Evolutionary conservation across 495 filamentous ascomycete species (phyloP), one percentile per base, ranked within the genome.

Genomic region (Aspergillus mulundensis): DNA sequence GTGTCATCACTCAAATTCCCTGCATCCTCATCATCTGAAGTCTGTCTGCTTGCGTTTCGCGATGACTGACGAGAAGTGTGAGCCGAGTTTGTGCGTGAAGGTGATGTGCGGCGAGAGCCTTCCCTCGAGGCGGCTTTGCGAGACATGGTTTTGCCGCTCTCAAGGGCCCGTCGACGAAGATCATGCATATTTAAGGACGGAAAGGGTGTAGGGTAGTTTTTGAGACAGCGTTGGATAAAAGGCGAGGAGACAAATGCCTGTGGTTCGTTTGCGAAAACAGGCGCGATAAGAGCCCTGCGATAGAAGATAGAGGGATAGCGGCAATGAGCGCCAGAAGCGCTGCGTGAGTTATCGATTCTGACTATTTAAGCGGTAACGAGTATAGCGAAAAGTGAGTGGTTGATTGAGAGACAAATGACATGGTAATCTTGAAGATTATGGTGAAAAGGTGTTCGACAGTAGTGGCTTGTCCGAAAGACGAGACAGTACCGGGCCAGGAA

Each of bases 81-180:
- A 38, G 81, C 80, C 1, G 88, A 91, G 62, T 70, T 78, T 19
- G 73, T 74, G 44, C 83, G 82, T 3, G 87, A 91, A 3, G 78
- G 82, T 3, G 87, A 91, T 3, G 78, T 82, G 25, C 82, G 77
- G 15, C 80, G 78, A 1, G 89, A 89, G 11, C 83, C 83, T 44
- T 84, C 80, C 46, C 83, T 80, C 14, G 88, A 89, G 47, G 84
- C 86, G 7, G 91, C 91, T 73, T 96, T 96, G 66, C 87, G 85
- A 34, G 94, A 97, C 47, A 94, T 79, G 34, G 93, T 98, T 77
- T 98, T 98, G 67, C 85, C 84, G 74, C 86, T 89, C 76, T 92
- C 88, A 11, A 77, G 63, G 32, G 88, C 90, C 68, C 89, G 89
- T 66, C 92, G 86, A 63, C 89, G 83, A 51, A 97, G 81, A 63